These are phyloP conservation scores for Priceomyces medius DNA, from an alignment of 805 yeast genomes.

Conservation along the genomic window DNA sequence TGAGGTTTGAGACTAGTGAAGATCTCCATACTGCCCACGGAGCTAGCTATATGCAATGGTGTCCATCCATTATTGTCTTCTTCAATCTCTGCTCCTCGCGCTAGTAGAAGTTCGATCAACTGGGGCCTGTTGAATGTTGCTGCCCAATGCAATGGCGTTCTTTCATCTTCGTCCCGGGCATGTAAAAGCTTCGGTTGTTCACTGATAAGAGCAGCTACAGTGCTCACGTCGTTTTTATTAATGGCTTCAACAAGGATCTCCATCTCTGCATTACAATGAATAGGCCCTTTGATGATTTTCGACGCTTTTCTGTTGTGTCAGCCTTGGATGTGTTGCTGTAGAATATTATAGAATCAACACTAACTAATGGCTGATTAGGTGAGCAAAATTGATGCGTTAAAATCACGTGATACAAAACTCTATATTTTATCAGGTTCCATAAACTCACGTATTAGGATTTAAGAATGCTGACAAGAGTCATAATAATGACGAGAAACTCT, in stretches of 20 bases:
- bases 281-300: too few species aligned
- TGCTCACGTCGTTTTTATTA: constrained; percentile 53
- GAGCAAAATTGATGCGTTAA: too few species aligned
- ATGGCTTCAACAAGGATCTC: constrained; percentile 49
- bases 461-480: too few species aligned
- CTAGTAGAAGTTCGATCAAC: constrained; percentile 38
- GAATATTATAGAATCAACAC: too few species aligned
- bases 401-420: too few species aligned
- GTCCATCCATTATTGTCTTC: constrained; percentile 90
- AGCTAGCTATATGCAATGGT: constrained; percentile 77
- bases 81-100: constrained; percentile 57
- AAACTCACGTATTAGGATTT: too few species aligned
- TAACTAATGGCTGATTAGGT: too few species aligned
- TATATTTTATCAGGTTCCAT: too few species aligned
- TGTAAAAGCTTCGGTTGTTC: constrained; percentile 49
- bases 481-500: too few species aligned
- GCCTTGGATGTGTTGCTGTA: too few species aligned
- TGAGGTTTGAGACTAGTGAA: constrained; percentile 47
- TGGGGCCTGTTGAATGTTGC: constrained; percentile 58
- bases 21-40: constrained; percentile 63
- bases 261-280: too few species aligned
- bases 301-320: too few species aligned
- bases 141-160: constrained; percentile 91
- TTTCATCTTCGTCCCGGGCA: constrained; percentile 63
- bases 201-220: constrained; percentile 51